These are phyloP conservation scores for Thyridium curvatum DNA, from an alignment of 2,329 filamentous ascomycete genomes.

Conservation along the genomic window DNA sequence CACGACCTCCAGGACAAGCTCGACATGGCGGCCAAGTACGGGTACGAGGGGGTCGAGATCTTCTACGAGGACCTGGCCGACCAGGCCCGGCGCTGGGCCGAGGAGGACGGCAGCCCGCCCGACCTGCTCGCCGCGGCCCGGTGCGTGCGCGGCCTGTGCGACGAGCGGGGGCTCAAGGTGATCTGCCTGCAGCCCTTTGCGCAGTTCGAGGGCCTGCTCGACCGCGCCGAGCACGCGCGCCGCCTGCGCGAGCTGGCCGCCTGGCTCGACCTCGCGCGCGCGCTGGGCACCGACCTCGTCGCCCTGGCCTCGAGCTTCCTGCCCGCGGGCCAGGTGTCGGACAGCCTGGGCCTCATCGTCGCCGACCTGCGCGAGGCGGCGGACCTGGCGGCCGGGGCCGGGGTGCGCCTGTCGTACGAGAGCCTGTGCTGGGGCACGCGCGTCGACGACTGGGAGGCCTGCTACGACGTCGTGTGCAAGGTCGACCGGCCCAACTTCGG, in stretches of 20 bases:
- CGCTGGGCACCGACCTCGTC: constrained; percentile 54
- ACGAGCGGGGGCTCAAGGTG: constrained; percentile 35
- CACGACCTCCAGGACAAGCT: constrained; percentile 7
- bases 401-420: constrained; percentile 54
- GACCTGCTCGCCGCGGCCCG: constrained; percentile 35
- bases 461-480: constrained; percentile 46
- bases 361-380: constrained; percentile 47
- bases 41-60: constrained; percentile 51
- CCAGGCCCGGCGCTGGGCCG: constrained; percentile 27
- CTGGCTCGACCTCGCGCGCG: constrained; percentile 52
- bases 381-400: constrained; percentile 44
- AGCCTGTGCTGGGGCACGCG: constrained; percentile 54
- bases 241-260: constrained; percentile 47
- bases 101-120: constrained; percentile 6
- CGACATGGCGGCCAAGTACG: constrained; percentile 13
- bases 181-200: constrained; percentile 57
- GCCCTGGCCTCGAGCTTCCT: constrained; percentile 57
- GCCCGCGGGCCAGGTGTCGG: constrained; percentile 13
- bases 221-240: constrained; percentile 37
- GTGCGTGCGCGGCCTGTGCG: constrained; percentile 37
- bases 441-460: constrained; percentile 52
- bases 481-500: constrained; percentile 54
- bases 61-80: constrained; percentile 58
- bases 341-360: constrained; percentile 41
- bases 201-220: constrained; percentile 55